phyloP scores from a whole-genome alignment of 2,329 filamentous ascomycete species.

The Coniochaeta sp. region DNA sequence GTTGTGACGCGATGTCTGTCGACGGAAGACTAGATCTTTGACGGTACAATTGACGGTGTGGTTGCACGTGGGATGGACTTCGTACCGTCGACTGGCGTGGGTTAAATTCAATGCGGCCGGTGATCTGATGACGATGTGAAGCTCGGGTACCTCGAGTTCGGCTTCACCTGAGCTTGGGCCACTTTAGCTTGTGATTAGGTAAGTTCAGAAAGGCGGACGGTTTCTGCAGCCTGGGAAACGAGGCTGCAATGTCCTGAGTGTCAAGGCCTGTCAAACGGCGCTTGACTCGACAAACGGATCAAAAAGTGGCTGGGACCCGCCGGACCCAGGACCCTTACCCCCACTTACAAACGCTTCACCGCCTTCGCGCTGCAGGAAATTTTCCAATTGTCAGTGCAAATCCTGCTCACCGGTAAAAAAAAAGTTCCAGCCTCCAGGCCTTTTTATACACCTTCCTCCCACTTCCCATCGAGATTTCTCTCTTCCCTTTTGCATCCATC shows the following conservation, averaged over 20 bases:
- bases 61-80: neutral
- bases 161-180: conserved; percentile 1
- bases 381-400: neutral
- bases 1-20: neutral
- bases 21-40: neutral
- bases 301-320: neutral
- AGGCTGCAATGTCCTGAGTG: neutral
- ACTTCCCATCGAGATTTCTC: neutral
- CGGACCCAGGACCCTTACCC: neutral
- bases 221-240: neutral
- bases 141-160: neutral
- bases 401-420: neutral
- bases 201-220: neutral
- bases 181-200: neutral
- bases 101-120: neutral
- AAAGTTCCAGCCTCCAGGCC: neutral
- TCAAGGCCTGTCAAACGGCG: neutral
- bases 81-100: neutral
- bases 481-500: neutral
- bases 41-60: conserved; percentile 5
- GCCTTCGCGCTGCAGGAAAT: neutral
- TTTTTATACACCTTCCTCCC: neutral
- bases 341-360: neutral
- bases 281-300: neutral
- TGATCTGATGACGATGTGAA: neutral